Evolutionary conservation across 495 filamentous ascomycete species (phyloP), one percentile per base, ranked within the genome.

Genomic region (Bombardia bombarda): DNA sequence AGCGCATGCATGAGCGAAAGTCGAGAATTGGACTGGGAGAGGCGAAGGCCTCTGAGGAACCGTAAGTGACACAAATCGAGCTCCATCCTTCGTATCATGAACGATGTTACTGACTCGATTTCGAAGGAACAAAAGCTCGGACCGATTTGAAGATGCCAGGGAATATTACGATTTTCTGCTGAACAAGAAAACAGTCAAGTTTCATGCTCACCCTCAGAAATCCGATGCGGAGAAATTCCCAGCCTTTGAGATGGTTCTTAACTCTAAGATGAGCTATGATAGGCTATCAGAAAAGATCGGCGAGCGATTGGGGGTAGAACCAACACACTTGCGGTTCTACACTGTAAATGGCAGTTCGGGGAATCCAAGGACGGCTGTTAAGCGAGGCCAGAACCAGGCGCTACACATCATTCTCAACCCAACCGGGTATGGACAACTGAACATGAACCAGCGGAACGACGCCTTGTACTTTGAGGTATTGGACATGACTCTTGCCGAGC

Each of bases 151-250:
- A 6, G 87, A 94, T 56, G 85, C 89, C 5, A 77, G 78, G 32
- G 76, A 84, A 26, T 96, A 86, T 58, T 99, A 97, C 59, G 90
- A 97, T 50, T 90, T 92, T 59, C 78, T 99, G 3, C 62, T 87
- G 39, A 86, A 94, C 65, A 83, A 84, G 58, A 84, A 84, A 57
- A 74, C 68, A 13, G 78, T 99, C 37, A 71, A 62, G 25, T 85
- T 92, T 53, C 49, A 63, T 25, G 79, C 84, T 0, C 81, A 81
- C 40, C 72, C 72, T 0, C 47, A 57, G 23, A 66, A 65, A 36
- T 54, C 62, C 48, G 60, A 65, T n/a, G 60, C 64, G 3, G 49
- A 69, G 17, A 65, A 70, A 14, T 74, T 80, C 17, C 72, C 74
- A 17, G 57, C 57, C 4, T 93, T 95, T 43, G 75, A 73, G 2